phyloP scores from a whole-genome alignment of 2,329 filamentous ascomycete genomes.

The Sclerotinia trifoliorum region DNA sequence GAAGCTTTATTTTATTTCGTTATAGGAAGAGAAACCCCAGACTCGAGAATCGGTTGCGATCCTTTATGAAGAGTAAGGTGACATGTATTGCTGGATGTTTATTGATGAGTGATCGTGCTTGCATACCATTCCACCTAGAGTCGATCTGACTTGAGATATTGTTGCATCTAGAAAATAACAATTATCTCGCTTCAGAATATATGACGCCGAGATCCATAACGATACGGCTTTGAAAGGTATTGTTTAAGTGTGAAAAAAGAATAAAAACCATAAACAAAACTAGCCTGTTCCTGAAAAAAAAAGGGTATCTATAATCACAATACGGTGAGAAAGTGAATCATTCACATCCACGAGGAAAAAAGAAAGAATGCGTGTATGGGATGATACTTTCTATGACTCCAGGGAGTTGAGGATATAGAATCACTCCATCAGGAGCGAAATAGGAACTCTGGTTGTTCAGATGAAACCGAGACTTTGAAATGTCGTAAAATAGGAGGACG shows the following conservation, averaged over 20 bases:
- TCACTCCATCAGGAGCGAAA: no score
- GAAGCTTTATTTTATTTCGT: background rate
- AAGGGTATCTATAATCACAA: background rate
- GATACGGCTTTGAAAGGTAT: background rate
- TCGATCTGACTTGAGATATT: background rate
- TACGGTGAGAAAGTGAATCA: background rate
- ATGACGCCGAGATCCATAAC: background rate
- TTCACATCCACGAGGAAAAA: background rate
- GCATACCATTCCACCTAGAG: rapidly evolving
- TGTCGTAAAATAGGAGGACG: background rate
- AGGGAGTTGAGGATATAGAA: background rate
- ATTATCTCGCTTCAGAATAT: background rate
- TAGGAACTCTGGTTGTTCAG: rapidly evolving
- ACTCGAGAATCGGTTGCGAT: no score
- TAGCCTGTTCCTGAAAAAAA: background rate
- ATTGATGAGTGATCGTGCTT: background rate
- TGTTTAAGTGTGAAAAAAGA: background rate
- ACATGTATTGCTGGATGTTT: background rate
- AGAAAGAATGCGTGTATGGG: background rate
- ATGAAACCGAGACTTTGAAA: background rate
- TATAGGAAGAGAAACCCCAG: background rate
- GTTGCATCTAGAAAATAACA: no score
- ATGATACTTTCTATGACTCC: background rate
- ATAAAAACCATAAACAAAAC: background rate
- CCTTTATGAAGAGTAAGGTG: background rate